Evolutionary conservation across 2,329 filamentous ascomycete species (phyloP).

Genomic region (Myriosclerotinia duriaeana): DNA sequence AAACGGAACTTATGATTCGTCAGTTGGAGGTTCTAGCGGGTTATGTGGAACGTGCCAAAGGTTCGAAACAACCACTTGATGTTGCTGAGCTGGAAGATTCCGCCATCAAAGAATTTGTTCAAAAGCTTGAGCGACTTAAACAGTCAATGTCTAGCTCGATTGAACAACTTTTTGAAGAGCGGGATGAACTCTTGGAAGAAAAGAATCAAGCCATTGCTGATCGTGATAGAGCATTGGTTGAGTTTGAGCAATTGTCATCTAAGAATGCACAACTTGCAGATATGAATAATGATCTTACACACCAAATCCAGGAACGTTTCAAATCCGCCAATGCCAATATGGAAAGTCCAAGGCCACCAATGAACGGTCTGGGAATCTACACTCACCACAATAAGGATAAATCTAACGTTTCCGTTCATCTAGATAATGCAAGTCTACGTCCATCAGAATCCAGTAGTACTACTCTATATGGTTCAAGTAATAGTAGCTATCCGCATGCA

Average conservation of each 20-base stretch:
- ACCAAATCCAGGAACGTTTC: slow-evolving; percentile 90
- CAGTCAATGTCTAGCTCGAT: slow-evolving; percentile 57
- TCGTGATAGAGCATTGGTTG: slow-evolving; percentile 88
- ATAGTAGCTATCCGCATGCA: slow-evolving; percentile 37
- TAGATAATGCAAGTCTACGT: slow-evolving; percentile 43
- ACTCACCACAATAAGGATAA: slow-evolving; percentile 52
- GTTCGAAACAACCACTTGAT: slow-evolving; percentile 76
- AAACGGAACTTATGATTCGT: slow-evolving; percentile 91
- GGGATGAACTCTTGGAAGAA: slow-evolving; percentile 81
- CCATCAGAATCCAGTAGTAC: slow-evolving; percentile 43
- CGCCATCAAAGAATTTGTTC: slow-evolving; percentile 87
- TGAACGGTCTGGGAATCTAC: slow-evolving; percentile 62
- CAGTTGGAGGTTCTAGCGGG: slow-evolving; percentile 88
- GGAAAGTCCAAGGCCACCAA: slow-evolving; percentile 45
- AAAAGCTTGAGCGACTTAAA: slow-evolving; percentile 65
- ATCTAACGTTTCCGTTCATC: slow-evolving; percentile 40
- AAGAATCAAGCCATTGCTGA: slow-evolving; percentile 78
- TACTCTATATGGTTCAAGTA: slow-evolving; percentile 35
- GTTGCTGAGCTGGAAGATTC: slow-evolving; percentile 81
- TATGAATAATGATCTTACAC: slow-evolving; percentile 92
- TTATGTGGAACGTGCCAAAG: slow-evolving; percentile 83
- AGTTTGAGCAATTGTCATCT: slow-evolving; percentile 90
- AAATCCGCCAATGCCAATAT: slow-evolving; percentile 67
- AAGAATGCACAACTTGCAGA: slow-evolving; percentile 94
- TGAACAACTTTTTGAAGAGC: slow-evolving; percentile 64